These are phyloP conservation scores for Erigeron philadelphicus DNA, from an alignment of 140 eudicot genomes.

Conservation along the genomic window DNA sequence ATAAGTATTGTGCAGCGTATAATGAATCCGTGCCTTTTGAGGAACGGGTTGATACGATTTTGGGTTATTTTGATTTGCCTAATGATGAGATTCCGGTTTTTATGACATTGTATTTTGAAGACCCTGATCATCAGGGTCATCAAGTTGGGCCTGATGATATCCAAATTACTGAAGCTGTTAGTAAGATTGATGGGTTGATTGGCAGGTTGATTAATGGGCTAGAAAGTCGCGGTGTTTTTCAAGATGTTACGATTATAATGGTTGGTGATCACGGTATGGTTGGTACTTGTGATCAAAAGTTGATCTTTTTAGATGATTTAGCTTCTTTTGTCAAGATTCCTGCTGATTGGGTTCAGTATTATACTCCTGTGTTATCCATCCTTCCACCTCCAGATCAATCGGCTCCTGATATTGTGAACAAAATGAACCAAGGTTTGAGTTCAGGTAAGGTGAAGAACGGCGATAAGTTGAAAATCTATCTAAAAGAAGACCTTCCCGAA, in stretches of 20 bases:
- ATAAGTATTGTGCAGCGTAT: slow-evolving; percentile 41
- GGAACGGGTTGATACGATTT: slow-evolving; percentile 58
- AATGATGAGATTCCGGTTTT: slow-evolving; percentile 52
- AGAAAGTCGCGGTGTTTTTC: slow-evolving; percentile 62
- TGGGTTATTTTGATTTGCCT: slow-evolving; percentile 64
- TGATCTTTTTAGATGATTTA: slow-evolving; percentile 60
- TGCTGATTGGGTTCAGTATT: slow-evolving; percentile 56
- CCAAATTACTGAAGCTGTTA: slow-evolving; percentile 48
- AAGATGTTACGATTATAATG: slow-evolving; percentile 66
- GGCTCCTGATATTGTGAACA: slow-evolving; percentile 43
- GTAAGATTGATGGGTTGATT: slow-evolving; percentile 47
- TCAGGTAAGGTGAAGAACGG: slow-evolving; percentile 64
- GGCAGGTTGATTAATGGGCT: slow-evolving; percentile 66
- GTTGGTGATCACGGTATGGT: slow-evolving; percentile 96
- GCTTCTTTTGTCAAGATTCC: slow-evolving; percentile 63
- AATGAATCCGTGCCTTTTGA: slow-evolving; percentile 73
- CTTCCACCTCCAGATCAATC: slow-evolving; percentile 50
- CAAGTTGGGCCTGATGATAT: slow-evolving; percentile 76
- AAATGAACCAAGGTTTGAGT: slow-evolving; percentile 64
- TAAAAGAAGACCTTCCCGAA: slow-evolving; percentile 67
- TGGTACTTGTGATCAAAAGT: slow-evolving; percentile 72
- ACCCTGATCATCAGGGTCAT: slow-evolving; percentile 90
- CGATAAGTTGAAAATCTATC: slow-evolving; percentile 52
- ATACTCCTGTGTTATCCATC: slow-evolving; percentile 59
- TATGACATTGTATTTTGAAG: slow-evolving; percentile 80